phyloP scores from a whole-genome alignment of 768 basidiomycete species.

The Naganishia randhawae region DNA sequence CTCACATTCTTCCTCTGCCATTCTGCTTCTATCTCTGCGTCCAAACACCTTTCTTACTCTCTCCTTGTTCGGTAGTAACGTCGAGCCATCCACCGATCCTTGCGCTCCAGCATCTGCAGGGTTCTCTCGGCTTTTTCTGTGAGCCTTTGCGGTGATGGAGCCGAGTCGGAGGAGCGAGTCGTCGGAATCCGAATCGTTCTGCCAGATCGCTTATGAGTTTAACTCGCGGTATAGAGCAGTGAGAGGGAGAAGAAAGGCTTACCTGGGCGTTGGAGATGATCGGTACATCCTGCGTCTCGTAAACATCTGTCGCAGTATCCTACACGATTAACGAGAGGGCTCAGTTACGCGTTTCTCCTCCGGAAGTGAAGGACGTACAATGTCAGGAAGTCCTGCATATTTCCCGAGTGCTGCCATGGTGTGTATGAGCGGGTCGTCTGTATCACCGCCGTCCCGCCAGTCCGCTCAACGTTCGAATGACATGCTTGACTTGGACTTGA shows the following conservation, averaged over 20 bases:
- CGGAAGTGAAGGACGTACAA: constrained; percentile 32
- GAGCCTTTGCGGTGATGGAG: neutral
- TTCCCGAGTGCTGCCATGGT: constrained; percentile 31
- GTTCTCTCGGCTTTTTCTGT: neutral
- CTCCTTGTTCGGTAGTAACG: constrained; percentile 35
- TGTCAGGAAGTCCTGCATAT: constrained; percentile 49
- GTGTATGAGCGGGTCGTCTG: neutral
- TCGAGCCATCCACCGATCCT: constrained; percentile 37
- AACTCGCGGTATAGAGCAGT: neutral
- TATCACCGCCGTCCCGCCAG: too few relatives aligned
- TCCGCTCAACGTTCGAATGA: too few relatives aligned
- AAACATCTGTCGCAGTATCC: constrained; percentile 51
- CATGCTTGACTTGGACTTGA: too few relatives aligned
- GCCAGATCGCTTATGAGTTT: neutral
- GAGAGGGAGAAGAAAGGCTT: constrained; percentile 8
- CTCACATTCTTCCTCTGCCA: constrained; percentile 11
- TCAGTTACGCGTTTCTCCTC: neutral
- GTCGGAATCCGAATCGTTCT: constrained; percentile 34
- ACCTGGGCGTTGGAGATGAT: constrained; percentile 34
- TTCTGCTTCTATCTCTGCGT: constrained; percentile 28
- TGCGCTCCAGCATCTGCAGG: neutral
- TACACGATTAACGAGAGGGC: constrained; percentile 25
- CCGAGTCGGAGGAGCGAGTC: constrained; percentile 30
- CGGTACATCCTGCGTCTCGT: constrained; percentile 49
- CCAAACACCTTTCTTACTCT: constrained; percentile 41